Percentiles rank a stretch among this genome's conserved stretches.
These are phyloP conservation scores for Skeletonema marinoi DNA, from an alignment of 108 stramenopile genomes.

Conservation along the genomic window DNA sequence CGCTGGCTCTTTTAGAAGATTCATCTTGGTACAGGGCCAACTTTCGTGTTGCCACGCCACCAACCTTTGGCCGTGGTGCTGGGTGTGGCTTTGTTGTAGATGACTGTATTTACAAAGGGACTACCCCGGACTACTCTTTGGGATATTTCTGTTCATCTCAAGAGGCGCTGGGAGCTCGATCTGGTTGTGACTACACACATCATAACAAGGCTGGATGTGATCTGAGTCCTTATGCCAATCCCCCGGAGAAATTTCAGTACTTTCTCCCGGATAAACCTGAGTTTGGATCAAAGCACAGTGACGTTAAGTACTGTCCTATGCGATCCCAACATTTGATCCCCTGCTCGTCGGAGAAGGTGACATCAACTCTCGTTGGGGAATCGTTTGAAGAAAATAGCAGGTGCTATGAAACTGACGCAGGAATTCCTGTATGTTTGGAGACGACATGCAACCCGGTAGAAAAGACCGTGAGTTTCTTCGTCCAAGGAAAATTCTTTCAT, in stretches of 20 bases:
- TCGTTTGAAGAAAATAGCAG: conserved; percentile 34
- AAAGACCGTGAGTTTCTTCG: conserved; percentile 40
- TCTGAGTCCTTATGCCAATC: conserved; percentile 14
- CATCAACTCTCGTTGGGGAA: conserved; percentile 32
- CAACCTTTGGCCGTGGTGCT: conserved; percentile 47
- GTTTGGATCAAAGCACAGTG: conserved; percentile 34
- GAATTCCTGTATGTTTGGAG: conserved; percentile 38
- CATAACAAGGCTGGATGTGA: conserved; percentile 51
- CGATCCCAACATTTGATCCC: conserved; percentile 36
- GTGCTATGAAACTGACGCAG: conserved; percentile 41
- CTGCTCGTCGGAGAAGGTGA: conserved; percentile 32
- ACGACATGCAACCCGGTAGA: conserved; percentile 49
- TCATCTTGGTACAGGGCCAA: conserved; percentile 68
- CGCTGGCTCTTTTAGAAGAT: conserved; percentile 53
- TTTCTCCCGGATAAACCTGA: conserved; percentile 22
- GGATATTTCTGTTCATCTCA: conserved; percentile 47
- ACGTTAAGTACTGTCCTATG: conserved; percentile 39
- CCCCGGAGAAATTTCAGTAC: conserved; percentile 27
- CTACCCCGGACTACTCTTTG: conserved; percentile 41
- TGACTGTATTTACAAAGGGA: conserved; percentile 27
- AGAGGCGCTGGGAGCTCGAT: conserved; percentile 19
- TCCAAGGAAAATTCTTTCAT: conserved; percentile 29
- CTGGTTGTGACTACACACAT: conserved; percentile 52
- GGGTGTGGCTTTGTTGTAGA: conserved; percentile 52
- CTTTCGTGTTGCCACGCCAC: conserved; percentile 23